These are phyloP conservation scores for Penicillium sp. DNA, from an alignment of 2,329 filamentous ascomycete genomes.

Conservation along the genomic window DNA sequence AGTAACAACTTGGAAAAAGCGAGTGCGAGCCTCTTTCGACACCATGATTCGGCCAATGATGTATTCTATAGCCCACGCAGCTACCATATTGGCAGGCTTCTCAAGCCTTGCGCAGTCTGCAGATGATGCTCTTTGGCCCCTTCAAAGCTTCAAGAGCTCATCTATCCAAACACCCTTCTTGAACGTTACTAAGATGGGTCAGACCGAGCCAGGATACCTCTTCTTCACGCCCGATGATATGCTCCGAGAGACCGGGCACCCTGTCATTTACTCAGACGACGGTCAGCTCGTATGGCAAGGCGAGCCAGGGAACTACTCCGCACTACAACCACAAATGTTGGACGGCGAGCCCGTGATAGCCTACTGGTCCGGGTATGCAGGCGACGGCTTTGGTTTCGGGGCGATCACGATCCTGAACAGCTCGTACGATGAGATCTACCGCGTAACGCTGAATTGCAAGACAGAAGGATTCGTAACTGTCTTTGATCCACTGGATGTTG, in stretches of 20 bases:
- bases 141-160: constrained; percentile 21
- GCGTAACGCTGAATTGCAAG: constrained; percentile 15
- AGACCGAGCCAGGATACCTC: constrained; percentile 26
- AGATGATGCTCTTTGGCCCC: constrained; percentile 16
- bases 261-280: constrained; percentile 26
- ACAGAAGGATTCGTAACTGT: constrained; percentile 15
- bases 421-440: constrained; percentile 26
- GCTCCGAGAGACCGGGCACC: constrained; percentile 3
- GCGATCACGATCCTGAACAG: constrained; percentile 23
- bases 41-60: neutral
- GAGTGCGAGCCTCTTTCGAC: neutral
- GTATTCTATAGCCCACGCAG: neutral
- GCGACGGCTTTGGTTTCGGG: constrained; percentile 21
- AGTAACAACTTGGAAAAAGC: neutral
- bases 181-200: constrained; percentile 26
- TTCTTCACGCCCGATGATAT: constrained; percentile 19
- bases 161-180: constrained; percentile 15
- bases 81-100: constrained; percentile 9
- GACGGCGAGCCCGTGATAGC: constrained; percentile 24
- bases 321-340: constrained; percentile 24
- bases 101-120: constrained; percentile 4
- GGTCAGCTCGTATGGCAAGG: constrained; percentile 31
- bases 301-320: constrained; percentile 11
- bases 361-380: constrained; percentile 27
- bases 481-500: constrained; percentile 7